phyloP scores from a whole-genome alignment of 2,329 filamentous ascomycete genomes.

The Diaporthe vexans region DNA sequence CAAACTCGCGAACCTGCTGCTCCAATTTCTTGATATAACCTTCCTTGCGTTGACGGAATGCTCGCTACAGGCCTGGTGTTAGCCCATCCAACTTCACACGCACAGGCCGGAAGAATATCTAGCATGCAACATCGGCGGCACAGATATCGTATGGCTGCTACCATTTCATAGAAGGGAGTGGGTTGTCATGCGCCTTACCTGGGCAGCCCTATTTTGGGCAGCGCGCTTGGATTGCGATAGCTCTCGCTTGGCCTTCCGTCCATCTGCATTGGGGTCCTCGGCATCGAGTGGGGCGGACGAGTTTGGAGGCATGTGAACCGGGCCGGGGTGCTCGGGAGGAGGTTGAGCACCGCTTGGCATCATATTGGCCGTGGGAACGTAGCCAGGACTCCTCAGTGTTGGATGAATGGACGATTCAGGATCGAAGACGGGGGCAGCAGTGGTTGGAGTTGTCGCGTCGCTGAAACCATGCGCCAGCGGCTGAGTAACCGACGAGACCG shows the following conservation, averaged over 20 bases:
- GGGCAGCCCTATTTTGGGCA: constrained; percentile 95
- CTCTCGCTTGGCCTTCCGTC: constrained; percentile 88
- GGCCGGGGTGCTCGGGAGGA: constrained; percentile 45
- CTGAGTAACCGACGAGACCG: constrained; percentile 41
- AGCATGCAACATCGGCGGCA: constrained; percentile 47
- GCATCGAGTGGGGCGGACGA: constrained; percentile 45
- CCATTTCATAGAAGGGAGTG: constrained; percentile 31
- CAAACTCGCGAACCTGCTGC: constrained; percentile 88
- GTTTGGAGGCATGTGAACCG: constrained; percentile 50
- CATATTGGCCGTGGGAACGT: constrained; percentile 51
- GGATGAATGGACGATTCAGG: constrained; percentile 64
- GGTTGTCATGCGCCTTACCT: constrained; percentile 72
- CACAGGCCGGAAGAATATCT: not conserved
- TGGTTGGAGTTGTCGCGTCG: constrained; percentile 53
- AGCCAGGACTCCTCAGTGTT: constrained; percentile 56
- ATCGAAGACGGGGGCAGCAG: constrained; percentile 53
- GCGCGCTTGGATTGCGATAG: constrained; percentile 96
- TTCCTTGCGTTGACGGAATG: constrained; percentile 97
- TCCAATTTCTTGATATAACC: constrained; percentile 98
- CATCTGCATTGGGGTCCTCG: constrained; percentile 58
- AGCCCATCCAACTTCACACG: not conserved
- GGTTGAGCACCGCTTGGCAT: constrained; percentile 49
- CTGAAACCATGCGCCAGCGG: constrained; percentile 60
- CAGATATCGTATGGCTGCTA: not conserved
- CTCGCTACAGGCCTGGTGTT: constrained; percentile 71